phyloP scores from a whole-genome alignment of 2,329 filamentous ascomycete species.

The Lachnellula willkommii region DNA sequence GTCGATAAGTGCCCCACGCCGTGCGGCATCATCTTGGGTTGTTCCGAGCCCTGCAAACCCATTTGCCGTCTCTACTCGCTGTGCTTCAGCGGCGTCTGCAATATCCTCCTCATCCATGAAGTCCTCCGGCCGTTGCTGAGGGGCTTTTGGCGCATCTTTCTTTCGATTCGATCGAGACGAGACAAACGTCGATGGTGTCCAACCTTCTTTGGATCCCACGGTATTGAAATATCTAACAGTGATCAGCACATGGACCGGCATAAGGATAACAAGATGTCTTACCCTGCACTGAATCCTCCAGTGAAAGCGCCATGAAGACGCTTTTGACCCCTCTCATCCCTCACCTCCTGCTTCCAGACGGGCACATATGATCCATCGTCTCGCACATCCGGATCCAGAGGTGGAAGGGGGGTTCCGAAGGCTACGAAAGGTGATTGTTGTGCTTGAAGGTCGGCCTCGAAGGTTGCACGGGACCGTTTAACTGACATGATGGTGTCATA shows the following conservation, averaged over 20 bases:
- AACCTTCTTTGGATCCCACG: constrained; percentile 96
- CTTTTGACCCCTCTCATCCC: constrained; percentile 84
- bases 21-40: constrained; percentile 49
- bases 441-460: constrained; percentile 66
- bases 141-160: constrained; percentile 54
- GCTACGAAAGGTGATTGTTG: constrained; percentile 68
- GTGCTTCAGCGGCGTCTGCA: constrained; percentile 75
- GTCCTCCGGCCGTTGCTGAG: constrained; percentile 68
- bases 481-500: constrained; percentile 53
- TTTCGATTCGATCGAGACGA: constrained; percentile 78
- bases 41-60: constrained; percentile 72
- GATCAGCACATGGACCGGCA: constrained; percentile 14
- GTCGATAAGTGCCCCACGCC: constrained; percentile 56
- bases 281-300: constrained; percentile 94
- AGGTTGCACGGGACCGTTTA: constrained; percentile 74
- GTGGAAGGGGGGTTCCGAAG: constrained; percentile 81
- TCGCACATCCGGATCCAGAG: constrained; percentile 66
- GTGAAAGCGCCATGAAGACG: constrained; percentile 94
- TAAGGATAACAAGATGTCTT: constrained; percentile 35
- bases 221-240: constrained; percentile 83
- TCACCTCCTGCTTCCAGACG: constrained; percentile 97
- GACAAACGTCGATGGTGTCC: constrained; percentile 86
- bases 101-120: constrained; percentile 99
- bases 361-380: constrained; percentile 92
- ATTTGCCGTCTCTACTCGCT: constrained; percentile 65